These are phyloP conservation scores for Trichoderma citrinoviride DNA, from an alignment of 2,329 filamentous ascomycete genomes.

Conservation along the genomic window DNA sequence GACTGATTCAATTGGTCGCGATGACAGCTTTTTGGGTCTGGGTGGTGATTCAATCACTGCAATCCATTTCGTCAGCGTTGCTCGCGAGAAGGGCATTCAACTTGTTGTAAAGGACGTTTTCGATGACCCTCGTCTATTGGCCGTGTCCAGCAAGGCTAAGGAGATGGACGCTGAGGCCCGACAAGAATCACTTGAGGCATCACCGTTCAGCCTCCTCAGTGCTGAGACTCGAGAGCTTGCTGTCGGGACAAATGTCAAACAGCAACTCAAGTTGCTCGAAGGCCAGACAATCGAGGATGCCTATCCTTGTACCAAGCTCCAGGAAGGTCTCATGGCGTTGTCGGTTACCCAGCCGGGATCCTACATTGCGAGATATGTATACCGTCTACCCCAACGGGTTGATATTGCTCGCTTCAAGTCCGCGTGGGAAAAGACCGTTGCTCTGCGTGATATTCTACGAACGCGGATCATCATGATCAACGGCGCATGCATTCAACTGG, in stretches of 20 bases:
- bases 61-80: conserved; percentile 12
- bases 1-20: conserved; percentile 18
- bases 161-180: neutral
- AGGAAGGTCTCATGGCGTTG: conserved; percentile 40
- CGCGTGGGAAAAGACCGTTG: conserved; percentile 29
- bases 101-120: conserved; percentile 19
- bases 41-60: conserved; percentile 38
- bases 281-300: conserved; percentile 31
- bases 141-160: conserved; percentile 2
- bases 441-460: conserved; percentile 11
- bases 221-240: neutral
- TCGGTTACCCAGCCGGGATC: conserved; percentile 33
- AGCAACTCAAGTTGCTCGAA: neutral
- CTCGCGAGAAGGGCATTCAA: conserved; percentile 14
- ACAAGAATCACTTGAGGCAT: neutral
- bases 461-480: conserved; percentile 21
- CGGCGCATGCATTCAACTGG: conserved; percentile 19
- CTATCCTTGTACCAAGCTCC: conserved; percentile 41
- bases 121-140: conserved; percentile 16
- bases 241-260: neutral
- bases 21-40: conserved; percentile 26
- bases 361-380: conserved; percentile 36
- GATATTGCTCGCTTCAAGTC: conserved; percentile 30
- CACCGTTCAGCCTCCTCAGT: conserved; percentile 3
- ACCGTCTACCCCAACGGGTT: conserved; percentile 24